Evolutionary conservation across 1,284 basidiomycete genomes (phyloP).

Genomic region (Mrakiaceae sp.): DNA sequence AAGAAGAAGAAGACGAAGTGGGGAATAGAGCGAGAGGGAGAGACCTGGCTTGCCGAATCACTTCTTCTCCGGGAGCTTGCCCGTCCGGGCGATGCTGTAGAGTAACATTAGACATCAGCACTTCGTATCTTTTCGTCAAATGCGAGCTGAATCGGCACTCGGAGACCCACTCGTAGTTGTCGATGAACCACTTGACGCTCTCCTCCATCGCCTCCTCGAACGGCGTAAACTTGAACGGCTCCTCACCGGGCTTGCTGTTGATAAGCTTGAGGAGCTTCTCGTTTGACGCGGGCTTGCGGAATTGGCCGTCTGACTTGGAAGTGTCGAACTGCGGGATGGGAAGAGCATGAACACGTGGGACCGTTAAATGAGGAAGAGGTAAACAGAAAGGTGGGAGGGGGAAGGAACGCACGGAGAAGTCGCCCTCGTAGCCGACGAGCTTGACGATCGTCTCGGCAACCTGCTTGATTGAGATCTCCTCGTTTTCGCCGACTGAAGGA

Average conservation of each 20-base stretch:
- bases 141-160: background rate
- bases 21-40: background rate
- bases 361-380: background rate
- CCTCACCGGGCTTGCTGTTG: conserved; percentile 34
- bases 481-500: conserved; percentile 64
- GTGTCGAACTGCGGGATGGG: conserved; percentile 29
- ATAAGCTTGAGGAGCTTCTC: conserved; percentile 60
- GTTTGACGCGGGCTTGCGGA: conserved; percentile 87
- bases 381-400: background rate
- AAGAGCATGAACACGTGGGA: background rate
- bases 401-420: conserved; percentile 46
- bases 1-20: background rate
- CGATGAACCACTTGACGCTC: conserved; percentile 66
- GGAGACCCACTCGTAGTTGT: conserved; percentile 45
- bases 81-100: background rate
- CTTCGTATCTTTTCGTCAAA: background rate
- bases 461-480: conserved; percentile 77
- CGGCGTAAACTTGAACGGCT: conserved; percentile 66
- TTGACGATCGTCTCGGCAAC: conserved; percentile 74
- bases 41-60: background rate
- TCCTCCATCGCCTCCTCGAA: conserved; percentile 47
- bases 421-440: conserved; percentile 59
- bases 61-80: background rate
- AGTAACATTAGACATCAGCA: background rate
- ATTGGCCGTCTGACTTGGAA: conserved; percentile 62